Percentiles rank a stretch among this genome's conserved stretches.
phyloP scores from a whole-genome alignment of 495 filamentous ascomycete species.

The Xylaria acuta region DNA sequence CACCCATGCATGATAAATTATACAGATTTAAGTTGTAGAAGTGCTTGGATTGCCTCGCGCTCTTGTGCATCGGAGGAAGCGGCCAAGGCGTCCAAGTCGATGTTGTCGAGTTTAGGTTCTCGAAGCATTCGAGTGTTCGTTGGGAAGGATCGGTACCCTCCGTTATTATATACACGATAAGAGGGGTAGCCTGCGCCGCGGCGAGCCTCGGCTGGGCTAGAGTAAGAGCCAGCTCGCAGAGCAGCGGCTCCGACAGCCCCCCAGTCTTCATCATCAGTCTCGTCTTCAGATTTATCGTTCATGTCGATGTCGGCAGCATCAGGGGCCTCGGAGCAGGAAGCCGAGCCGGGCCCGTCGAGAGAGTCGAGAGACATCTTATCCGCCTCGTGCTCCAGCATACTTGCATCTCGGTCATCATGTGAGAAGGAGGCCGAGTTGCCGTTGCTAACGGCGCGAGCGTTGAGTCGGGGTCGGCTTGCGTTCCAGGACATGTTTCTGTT shows the following conservation, averaged over 20 bases:
- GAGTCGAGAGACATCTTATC: constrained; percentile 98
- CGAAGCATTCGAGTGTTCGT: constrained; percentile 54
- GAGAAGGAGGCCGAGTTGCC: constrained; percentile 77
- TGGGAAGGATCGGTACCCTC: constrained; percentile 56
- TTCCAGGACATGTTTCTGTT: constrained; percentile 56
- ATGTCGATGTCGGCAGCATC: constrained; percentile 71
- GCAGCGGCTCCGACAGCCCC: constrained; percentile 86
- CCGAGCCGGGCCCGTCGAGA: constrained; percentile 73
- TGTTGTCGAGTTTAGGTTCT: constrained; percentile 51
- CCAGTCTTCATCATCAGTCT: constrained; percentile 98
- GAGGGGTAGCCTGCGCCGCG: constrained; percentile 48
- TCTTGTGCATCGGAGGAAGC: constrained; percentile 70
- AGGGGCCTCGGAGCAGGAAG: constrained; percentile 77
- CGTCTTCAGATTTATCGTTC: constrained; percentile 73
- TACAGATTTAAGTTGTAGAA: constrained; percentile 85
- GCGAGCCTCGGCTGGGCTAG: constrained; percentile 41
- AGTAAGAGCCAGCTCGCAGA: constrained; percentile 74
- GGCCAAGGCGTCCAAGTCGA: constrained; percentile 58
- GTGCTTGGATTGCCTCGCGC: constrained; percentile 82
- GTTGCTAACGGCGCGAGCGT: constrained; percentile 63
- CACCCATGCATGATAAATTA: constrained; percentile 63
- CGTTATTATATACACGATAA: constrained; percentile 54
- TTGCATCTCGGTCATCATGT: constrained; percentile 69
- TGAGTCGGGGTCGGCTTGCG: constrained; percentile 55
- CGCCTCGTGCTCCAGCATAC: constrained; percentile 83